A percentile compares a stretch with the other conserved stretches of the same genome.
phyloP scores from a whole-genome alignment of 768 basidiomycete species.

The Podaxis sp. region DNA sequence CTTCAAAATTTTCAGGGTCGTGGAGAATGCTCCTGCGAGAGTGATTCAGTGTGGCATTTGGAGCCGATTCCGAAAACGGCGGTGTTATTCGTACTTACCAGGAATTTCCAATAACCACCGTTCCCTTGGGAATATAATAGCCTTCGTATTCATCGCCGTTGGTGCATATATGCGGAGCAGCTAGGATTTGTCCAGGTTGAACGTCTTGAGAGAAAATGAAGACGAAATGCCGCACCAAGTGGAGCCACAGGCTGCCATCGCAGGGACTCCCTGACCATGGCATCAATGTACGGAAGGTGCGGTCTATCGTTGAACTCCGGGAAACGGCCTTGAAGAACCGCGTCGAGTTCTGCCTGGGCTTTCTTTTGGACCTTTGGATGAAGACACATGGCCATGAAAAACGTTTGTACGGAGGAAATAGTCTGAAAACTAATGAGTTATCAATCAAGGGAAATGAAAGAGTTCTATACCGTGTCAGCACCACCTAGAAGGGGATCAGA shows the following conservation, averaged over 20 bases:
- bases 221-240: slow-evolving; percentile 13
- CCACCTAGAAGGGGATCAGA: slow-evolving; percentile 4
- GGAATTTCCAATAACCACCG: slow-evolving; percentile 23
- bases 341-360: slow-evolving; percentile 19
- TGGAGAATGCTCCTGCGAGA: slow-evolving; percentile 18
- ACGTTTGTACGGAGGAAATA: slow-evolving; percentile 18
- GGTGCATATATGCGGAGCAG: slow-evolving; percentile 30
- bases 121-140: slow-evolving; percentile 28
- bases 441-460: neutral
- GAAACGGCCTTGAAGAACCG: slow-evolving; percentile 27
- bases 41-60: neutral
- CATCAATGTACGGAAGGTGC: slow-evolving; percentile 33
- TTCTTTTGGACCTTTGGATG: slow-evolving; percentile 19
- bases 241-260: slow-evolving; percentile 35
- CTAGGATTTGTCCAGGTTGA: slow-evolving; percentile 14
- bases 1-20: slow-evolving; percentile 18
- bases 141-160: slow-evolving; percentile 29
- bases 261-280: slow-evolving; percentile 35
- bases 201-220: neutral
- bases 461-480: slow-evolving; percentile 14
- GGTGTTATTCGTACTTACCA: slow-evolving; percentile 17
- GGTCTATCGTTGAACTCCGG: slow-evolving; percentile 27
- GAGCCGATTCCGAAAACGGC: neutral
- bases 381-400: slow-evolving; percentile 21
- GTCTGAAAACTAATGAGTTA: slow-evolving; percentile 6